Evolutionary conservation across 2,329 filamentous ascomycete genomes (phyloP).

Genomic region (Sarocladium oryzae): DNA sequence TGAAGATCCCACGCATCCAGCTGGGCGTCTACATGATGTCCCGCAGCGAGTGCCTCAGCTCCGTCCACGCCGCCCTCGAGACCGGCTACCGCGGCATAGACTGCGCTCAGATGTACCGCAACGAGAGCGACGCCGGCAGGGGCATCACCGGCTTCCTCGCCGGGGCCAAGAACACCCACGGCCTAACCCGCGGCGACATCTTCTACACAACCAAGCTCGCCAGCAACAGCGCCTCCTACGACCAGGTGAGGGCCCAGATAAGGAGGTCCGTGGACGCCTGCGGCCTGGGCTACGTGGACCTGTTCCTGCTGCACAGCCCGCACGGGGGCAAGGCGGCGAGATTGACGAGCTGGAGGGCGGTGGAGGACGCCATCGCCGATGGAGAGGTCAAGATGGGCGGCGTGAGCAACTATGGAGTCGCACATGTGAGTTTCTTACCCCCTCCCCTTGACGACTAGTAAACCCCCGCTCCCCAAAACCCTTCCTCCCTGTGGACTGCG

Average conservation of each 20-base stretch:
- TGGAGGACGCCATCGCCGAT: conserved; percentile 68
- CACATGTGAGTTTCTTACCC: conserved; percentile 59
- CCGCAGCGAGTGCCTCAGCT: conserved; percentile 49
- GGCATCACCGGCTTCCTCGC: conserved; percentile 55
- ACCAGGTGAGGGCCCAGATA: conserved; percentile 61
- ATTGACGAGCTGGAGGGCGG: conserved; percentile 66
- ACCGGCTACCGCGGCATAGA: conserved; percentile 47
- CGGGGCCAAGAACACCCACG: conserved; percentile 36
- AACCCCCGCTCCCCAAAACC: no score
- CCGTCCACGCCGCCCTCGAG: conserved; percentile 52
- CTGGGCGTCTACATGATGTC: conserved; percentile 69
- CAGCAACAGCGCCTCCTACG: conserved; percentile 57
- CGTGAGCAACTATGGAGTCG: conserved; percentile 72
- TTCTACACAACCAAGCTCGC: conserved; percentile 78
- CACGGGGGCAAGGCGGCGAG: conserved; percentile 65
- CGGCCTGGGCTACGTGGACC: conserved; percentile 67
- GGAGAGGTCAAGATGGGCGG: conserved; percentile 67
- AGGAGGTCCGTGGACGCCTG: conserved; percentile 56
- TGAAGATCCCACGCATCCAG: conserved; percentile 64
- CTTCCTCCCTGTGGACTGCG: no score
- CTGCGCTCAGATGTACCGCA: conserved; percentile 52
- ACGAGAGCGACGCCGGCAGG: conserved; percentile 63
- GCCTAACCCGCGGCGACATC: conserved; percentile 57
- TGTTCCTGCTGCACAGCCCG: conserved; percentile 74
- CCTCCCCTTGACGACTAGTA: no score